Conservation (phyloP, 2,329 filamentous ascomycete genomes). For the Pyrenochaeta sp. region DNA sequence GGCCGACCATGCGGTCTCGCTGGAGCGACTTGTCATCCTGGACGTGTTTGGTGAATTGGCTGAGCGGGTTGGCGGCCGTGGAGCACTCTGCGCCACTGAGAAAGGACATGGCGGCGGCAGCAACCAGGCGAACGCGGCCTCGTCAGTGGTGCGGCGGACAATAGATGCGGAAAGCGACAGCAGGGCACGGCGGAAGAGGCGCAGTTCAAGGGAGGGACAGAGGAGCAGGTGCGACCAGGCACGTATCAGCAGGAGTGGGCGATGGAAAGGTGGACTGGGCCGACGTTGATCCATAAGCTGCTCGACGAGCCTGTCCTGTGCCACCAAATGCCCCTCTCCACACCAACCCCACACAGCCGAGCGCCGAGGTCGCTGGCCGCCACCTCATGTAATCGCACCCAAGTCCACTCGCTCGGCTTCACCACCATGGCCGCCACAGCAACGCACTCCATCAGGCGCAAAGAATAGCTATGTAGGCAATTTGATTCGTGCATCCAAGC, state of each 20-base stretch:
- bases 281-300: not conserved
- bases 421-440: too few species aligned
- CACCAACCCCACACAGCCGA: not conserved
- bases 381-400: too few species aligned
- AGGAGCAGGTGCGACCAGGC: not conserved
- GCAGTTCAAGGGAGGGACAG: slow-evolving; percentile 2
- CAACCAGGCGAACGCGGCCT: too few species aligned
- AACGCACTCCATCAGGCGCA: too few species aligned
- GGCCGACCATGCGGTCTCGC: slow-evolving; percentile 83
- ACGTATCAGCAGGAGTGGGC: not conserved
- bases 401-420: too few species aligned
- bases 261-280: not conserved
- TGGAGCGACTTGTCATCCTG: slow-evolving; percentile 96
- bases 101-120: slow-evolving; percentile 93
- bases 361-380: slow-evolving; percentile 2
- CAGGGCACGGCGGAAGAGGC: not conserved
- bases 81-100: slow-evolving; percentile 96
- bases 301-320: not conserved
- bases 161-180: too few species aligned
- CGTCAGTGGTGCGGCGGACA: too few species aligned
- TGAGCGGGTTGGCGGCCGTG: slow-evolving; percentile 92
- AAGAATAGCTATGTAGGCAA: too few species aligned
- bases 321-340: not conserved
- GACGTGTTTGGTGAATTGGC: slow-evolving; percentile 96
- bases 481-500: too few species aligned